Base-by-base conservation (phyloP, 345 rosid species). In the Pugionium dolabratum region DNA sequence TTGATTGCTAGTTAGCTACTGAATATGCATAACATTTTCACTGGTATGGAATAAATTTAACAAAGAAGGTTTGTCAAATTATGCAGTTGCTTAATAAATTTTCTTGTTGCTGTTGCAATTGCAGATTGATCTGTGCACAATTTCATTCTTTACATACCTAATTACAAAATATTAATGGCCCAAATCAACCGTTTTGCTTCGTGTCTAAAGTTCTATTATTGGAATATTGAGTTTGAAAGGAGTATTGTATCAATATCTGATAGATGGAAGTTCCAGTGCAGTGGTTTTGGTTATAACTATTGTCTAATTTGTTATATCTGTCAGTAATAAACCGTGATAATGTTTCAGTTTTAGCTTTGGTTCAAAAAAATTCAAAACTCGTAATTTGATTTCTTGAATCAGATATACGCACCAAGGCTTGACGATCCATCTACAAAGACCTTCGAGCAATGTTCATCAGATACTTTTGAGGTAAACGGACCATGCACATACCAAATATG, bases 401-500 rank as follows among this genome's bases (percentile, higher is more conserved):
- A 92, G 97, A 75, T 90, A 5, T 87, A 88, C 52, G 90, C 77
- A 6, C 88, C 91, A 18, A 86, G 96, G 72, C 73, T 93, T 9
- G 96, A 93, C 30, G 88, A 90, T 68, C 94, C 88, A 30, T 58
- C 77, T 5, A 49, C 82, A 3, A 47, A 70, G 39, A 71, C 96
- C 54, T 93, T 93, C 7, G 94, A 88, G 69, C 75, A 75, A 25
- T 93, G 97, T 71, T 93, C 98, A 2, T 72, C 87, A 0, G 96
- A 93, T 42, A 90, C 92, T 0, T 93, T 85, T 60, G 62, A 81
- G 64, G 79, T 90, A 62, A 55, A 55, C 2, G 97, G 99, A 51
- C 97, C 92, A 0, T 93, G 99, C 48, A 80, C 89, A 0, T 77
- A 86, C 76, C 82, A 82, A 53, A 73, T 93, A 29, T 93, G 98